Percentiles rank a stretch among this genome's conserved stretches.
Evolutionary conservation across 768 basidiomycete genomes (phyloP).

Genomic region (Kondoa malvinella): DNA sequence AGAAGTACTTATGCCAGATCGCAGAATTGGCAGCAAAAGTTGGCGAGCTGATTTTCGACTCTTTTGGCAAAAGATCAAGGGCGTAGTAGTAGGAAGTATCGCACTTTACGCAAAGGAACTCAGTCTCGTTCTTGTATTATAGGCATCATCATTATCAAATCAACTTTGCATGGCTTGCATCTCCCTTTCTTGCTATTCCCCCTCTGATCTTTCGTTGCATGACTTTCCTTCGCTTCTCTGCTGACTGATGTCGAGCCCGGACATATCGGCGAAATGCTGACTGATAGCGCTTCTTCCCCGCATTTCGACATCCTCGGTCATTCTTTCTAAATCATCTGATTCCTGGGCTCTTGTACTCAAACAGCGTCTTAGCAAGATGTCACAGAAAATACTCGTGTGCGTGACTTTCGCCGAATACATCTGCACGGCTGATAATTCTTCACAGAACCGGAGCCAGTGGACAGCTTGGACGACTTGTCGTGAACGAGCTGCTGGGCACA

Average conservation of each 20-base stretch:
- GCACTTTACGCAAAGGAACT: no score
- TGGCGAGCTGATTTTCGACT: not conserved
- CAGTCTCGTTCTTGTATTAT: no score
- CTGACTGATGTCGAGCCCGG: no score
- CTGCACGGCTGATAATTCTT: not conserved
- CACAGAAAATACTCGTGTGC: not conserved
- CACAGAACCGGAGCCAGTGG: not conserved
- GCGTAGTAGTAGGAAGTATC: not conserved
- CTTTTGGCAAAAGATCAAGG: not conserved
- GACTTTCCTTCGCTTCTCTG: no score
- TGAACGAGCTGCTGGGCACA: not conserved
- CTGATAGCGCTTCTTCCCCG: no score
- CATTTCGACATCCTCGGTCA: no score
- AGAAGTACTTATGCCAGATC: no score
- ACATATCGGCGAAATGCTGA: no score
- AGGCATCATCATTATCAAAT: no score
- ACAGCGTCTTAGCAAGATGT: not conserved
- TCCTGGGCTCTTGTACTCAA: no score
- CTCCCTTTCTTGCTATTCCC: not conserved
- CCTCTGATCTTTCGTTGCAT: not conserved
- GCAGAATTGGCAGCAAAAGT: conserved; percentile 1
- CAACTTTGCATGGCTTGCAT: not conserved
- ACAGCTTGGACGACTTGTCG: not conserved
- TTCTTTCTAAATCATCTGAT: no score
- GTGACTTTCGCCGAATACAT: not conserved